phyloP scores from a whole-genome alignment of 2,329 filamentous ascomycete genomes.

The Calonectria ilicicola region DNA sequence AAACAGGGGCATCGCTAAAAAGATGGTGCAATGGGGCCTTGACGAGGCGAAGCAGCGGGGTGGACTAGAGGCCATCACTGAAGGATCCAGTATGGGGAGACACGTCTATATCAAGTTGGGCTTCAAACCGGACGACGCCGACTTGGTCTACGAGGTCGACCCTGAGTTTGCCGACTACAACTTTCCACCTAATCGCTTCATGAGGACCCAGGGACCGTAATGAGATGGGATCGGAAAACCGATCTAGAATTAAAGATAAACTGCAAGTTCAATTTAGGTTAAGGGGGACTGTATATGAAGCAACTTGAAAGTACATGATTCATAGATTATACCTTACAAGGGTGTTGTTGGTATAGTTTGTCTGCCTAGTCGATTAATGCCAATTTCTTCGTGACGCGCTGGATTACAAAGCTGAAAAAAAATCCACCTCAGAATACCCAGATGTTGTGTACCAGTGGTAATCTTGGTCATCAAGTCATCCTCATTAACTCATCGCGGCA shows the following conservation, averaged over 20 bases:
- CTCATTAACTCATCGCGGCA: background rate
- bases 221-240: too few species aligned
- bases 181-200: constrained; percentile 59
- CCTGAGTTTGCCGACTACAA: constrained; percentile 52
- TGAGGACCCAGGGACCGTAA: constrained; percentile 51
- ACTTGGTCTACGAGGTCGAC: constrained; percentile 58
- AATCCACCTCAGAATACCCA: background rate
- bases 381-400: background rate
- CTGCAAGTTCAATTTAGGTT: background rate
- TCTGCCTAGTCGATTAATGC: background rate
- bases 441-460: background rate
- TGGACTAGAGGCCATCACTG: constrained; percentile 56
- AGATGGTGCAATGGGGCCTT: constrained; percentile 61
- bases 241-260: background rate
- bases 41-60: constrained; percentile 55
- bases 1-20: constrained; percentile 58
- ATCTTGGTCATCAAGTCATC: background rate
- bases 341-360: background rate
- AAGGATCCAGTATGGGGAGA: constrained; percentile 63
- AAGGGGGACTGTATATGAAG: background rate
- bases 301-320: background rate
- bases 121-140: constrained; percentile 54
- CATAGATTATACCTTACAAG: background rate
- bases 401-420: background rate
- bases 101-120: constrained; percentile 59